Evolutionary conservation across 2,329 filamentous ascomycete species (phyloP).

Genomic region (Xylariaceae sp.): DNA sequence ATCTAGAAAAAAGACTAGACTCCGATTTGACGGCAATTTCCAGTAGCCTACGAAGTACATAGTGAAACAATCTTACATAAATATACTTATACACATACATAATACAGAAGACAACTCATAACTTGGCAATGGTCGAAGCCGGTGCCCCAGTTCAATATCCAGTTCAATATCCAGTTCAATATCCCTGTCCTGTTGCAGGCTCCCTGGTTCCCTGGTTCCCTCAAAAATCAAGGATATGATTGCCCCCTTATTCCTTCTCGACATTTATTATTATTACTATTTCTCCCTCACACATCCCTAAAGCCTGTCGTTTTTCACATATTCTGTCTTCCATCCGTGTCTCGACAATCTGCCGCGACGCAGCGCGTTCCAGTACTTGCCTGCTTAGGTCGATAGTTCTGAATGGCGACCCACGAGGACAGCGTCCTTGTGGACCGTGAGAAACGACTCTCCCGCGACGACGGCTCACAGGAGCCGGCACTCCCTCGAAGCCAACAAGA

Average conservation of each 20-base stretch:
- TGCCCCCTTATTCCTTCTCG: background rate
- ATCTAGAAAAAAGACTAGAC: too few relatives aligned
- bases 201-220: background rate
- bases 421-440: constrained; percentile 20
- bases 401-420: constrained; percentile 12
- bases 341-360: too few relatives aligned
- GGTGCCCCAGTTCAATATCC: too few relatives aligned
- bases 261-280: background rate
- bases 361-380: background rate
- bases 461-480: constrained; percentile 25
- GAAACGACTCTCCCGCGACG: constrained; percentile 21
- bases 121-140: background rate
- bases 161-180: background rate
- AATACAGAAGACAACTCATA: background rate
- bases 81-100: too few relatives aligned
- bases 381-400: background rate
- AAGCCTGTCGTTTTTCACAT: background rate
- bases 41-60: background rate
- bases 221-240: background rate
- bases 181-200: background rate
- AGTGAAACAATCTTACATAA: background rate
- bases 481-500: constrained; percentile 34
- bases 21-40: background rate
- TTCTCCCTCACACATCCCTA: too few relatives aligned
- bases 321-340: background rate